phyloP scores from a whole-genome alignment of 2,329 filamentous ascomycete genomes.

The Ophiocordyceps camponoti-leonardi region DNA sequence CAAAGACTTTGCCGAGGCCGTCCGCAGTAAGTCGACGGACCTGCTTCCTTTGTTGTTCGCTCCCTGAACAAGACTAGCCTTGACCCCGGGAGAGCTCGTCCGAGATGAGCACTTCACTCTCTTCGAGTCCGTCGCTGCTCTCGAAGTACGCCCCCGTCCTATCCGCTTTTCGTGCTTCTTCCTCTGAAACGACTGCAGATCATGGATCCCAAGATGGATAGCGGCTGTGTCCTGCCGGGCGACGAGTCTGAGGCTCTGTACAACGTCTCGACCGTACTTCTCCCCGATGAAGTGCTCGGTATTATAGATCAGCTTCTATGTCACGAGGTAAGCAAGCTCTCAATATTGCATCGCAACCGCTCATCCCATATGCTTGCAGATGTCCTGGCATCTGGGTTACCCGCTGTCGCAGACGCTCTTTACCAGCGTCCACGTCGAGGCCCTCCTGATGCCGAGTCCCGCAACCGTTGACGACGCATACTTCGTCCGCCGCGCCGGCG shows the following conservation, averaged over 20 bases:
- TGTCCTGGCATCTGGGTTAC: constrained; percentile 95
- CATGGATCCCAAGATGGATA: constrained; percentile 99
- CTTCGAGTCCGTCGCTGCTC: constrained; percentile 80
- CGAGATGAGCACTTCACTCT: constrained; percentile 92
- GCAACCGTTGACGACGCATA: constrained; percentile 44
- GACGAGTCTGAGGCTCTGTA: constrained; percentile 76
- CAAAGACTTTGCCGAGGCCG: constrained; percentile 32
- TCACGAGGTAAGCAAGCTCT: constrained; percentile 47
- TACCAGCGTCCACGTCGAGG: constrained; percentile 81
- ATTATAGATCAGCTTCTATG: constrained; percentile 89
- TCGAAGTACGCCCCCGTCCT: constrained; percentile 33
- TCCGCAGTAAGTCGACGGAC: constrained; percentile 24
- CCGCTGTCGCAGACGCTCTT: constrained; percentile 89
- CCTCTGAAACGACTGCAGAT: constrained; percentile 40
- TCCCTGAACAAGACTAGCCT: constrained; percentile 28
- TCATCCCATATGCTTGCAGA: constrained; percentile 29
- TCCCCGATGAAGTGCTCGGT: constrained; percentile 68
- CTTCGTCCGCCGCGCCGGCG: constrained; percentile 29
- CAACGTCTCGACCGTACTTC: constrained; percentile 48
- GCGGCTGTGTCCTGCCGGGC: constrained; percentile 60
- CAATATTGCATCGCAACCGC: neutral
- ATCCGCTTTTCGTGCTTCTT: neutral
- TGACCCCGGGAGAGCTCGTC: constrained; percentile 66
- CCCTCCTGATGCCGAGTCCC: constrained; percentile 56
- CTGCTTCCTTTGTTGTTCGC: neutral